Evolutionary conservation across 2,329 filamentous ascomycete species (phyloP).

Genomic region (Beauveria asiatica): DNA sequence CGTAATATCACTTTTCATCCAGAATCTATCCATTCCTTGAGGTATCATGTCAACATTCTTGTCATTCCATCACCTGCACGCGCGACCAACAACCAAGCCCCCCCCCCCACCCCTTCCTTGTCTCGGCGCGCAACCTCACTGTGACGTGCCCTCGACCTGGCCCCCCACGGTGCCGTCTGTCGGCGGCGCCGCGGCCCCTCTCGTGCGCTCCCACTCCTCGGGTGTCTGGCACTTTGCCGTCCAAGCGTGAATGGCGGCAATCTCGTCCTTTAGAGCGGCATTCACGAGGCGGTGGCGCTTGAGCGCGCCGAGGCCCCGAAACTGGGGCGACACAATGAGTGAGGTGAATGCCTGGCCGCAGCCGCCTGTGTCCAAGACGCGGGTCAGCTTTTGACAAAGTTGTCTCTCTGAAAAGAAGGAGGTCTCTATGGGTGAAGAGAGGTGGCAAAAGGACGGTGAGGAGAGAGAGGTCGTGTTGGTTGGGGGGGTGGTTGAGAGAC

Average conservation of each 20-base stretch:
- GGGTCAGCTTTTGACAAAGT: background rate
- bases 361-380: constrained; percentile 34
- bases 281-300: constrained; percentile 85
- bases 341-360: constrained; percentile 54
- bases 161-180: constrained; percentile 36
- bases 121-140: constrained; percentile 4
- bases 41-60: background rate
- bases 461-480: background rate
- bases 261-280: constrained; percentile 72
- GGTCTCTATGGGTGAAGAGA: background rate
- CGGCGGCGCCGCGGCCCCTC: constrained; percentile 29
- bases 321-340: constrained; percentile 55
- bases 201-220: constrained; percentile 73
- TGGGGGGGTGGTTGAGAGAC: background rate
- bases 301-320: constrained; percentile 65
- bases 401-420: background rate
- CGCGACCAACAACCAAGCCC: background rate
- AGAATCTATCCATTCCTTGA: background rate
- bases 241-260: constrained; percentile 89
- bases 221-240: constrained; percentile 89
- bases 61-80: background rate
- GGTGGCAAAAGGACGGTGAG: too few species aligned
- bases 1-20: background rate
- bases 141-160: constrained; percentile 28
- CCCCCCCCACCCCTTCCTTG: background rate